Evolutionary conservation across 2,329 filamentous ascomycete species (phyloP).

Genomic region (Aspergillus flavus): DNA sequence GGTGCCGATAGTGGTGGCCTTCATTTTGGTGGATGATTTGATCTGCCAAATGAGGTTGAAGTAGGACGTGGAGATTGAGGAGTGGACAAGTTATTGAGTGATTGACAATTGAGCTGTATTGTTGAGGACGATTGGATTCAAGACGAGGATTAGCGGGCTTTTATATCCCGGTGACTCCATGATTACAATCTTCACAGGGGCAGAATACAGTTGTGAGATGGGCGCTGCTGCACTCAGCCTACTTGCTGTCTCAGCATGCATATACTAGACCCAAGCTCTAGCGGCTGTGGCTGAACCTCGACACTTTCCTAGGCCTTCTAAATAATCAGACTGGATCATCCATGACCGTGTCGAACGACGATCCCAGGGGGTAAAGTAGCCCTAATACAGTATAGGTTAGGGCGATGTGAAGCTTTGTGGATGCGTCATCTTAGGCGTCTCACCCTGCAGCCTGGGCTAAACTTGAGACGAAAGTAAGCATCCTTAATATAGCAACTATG

Average conservation of each 20-base stretch:
- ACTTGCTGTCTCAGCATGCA: not conserved
- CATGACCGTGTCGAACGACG: not conserved
- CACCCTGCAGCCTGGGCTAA: not conserved
- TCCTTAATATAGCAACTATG: not conserved
- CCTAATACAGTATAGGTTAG: not conserved
- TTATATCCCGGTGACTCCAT: not conserved
- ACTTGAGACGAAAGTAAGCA: not conserved
- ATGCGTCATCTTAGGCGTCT: not conserved
- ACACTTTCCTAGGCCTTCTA: not conserved
- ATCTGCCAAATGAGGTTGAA: not conserved
- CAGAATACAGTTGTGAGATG: not conserved
- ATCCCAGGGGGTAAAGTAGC: not conserved
- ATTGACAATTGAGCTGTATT: not conserved
- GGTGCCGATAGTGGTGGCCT: not conserved
- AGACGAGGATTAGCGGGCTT: not conserved
- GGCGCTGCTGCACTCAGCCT: not conserved
- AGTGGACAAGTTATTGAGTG: not conserved
- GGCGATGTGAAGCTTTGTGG: not conserved
- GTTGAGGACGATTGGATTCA: not conserved
- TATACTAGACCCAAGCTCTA: not conserved
- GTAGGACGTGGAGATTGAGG: not conserved
- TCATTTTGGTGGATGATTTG: not conserved
- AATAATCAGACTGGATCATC: not conserved
- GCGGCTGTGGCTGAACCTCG: not conserved
- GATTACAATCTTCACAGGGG: not conserved